Conservation (phyloP, 1,139 yeast genomes). For the Hemisphaericaspora subhashii region DNA sequence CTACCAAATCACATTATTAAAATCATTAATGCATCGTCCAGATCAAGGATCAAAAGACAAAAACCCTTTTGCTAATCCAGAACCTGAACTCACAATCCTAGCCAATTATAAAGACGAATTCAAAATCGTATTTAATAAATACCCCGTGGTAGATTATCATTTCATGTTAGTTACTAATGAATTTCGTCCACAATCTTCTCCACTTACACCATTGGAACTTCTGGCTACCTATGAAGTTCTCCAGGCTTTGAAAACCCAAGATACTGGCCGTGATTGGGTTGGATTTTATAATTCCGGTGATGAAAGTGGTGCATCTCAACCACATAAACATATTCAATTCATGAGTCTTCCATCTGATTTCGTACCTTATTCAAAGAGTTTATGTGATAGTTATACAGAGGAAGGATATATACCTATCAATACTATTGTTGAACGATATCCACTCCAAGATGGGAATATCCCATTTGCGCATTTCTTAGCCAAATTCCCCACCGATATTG, state of each 20-base stretch:
- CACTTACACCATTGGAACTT: constrained; percentile 70
- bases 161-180: constrained; percentile 73
- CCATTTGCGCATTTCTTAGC: constrained; percentile 85
- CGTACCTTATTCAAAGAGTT: constrained; percentile 57
- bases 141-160: constrained; percentile 79
- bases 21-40: constrained; percentile 58
- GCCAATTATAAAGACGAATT: constrained; percentile 52
- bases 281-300: constrained; percentile 90
- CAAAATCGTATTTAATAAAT: constrained; percentile 76
- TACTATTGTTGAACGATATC: constrained; percentile 32
- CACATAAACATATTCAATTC: constrained; percentile 90
- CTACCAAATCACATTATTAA: constrained; percentile 34
- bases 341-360: constrained; percentile 62
- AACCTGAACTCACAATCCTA: constrained; percentile 67
- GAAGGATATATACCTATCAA: constrained; percentile 53
- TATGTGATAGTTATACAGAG: constrained; percentile 39
- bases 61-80: constrained; percentile 83
- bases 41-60: constrained; percentile 38
- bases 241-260: constrained; percentile 19
- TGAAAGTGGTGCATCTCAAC: constrained; percentile 88
- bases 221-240: constrained; percentile 57
- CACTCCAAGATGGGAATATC: constrained; percentile 57
- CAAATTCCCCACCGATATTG: constrained; percentile 55
- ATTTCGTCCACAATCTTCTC: constrained; percentile 68
- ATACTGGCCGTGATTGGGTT: constrained; percentile 41